Percentiles rank a stretch among this genome's conserved stretches.
Evolutionary conservation across 1,139 yeast species (phyloP).

Genomic region (Hansenula sp.): DNA sequence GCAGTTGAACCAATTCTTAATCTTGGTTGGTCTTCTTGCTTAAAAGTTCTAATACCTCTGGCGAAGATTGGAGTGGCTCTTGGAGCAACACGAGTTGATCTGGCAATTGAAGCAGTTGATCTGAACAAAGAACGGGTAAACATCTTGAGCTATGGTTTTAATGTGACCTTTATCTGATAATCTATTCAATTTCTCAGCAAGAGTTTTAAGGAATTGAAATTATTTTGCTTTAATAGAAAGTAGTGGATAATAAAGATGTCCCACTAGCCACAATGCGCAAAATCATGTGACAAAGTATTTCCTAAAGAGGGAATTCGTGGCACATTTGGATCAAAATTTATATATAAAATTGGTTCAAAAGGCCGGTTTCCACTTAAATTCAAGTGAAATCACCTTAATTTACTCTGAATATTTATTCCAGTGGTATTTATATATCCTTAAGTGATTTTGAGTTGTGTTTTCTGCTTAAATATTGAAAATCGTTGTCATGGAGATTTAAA

Average conservation of each 20-base stretch:
- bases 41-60: slow-evolving; percentile 39
- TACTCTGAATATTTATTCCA: neutral
- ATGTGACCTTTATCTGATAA: neutral
- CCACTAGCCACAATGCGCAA: slow-evolving; percentile 5
- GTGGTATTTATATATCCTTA: neutral
- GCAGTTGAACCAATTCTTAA: slow-evolving; percentile 64
- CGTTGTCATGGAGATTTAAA: neutral
- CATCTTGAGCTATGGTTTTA: slow-evolving; percentile 12
- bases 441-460: neutral
- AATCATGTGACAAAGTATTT: slow-evolving; percentile 5
- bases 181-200: neutral
- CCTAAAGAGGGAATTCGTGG: neutral
- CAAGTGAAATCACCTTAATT: too few species aligned
- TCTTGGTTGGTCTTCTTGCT: slow-evolving; percentile 63
- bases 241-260: neutral
- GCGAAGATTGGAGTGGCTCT: slow-evolving; percentile 14
- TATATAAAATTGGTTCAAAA: neutral
- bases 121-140: slow-evolving; percentile 25
- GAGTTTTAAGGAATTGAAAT: neutral
- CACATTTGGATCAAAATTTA: neutral
- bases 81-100: slow-evolving; percentile 16
- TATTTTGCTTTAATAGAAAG: neutral
- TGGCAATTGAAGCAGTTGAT: slow-evolving; percentile 18
- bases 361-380: too few species aligned
- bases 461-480: neutral